These are phyloP conservation scores for Colletotrichum sp. DNA, from an alignment of 2,329 filamentous ascomycete species.

Conservation along the genomic window DNA sequence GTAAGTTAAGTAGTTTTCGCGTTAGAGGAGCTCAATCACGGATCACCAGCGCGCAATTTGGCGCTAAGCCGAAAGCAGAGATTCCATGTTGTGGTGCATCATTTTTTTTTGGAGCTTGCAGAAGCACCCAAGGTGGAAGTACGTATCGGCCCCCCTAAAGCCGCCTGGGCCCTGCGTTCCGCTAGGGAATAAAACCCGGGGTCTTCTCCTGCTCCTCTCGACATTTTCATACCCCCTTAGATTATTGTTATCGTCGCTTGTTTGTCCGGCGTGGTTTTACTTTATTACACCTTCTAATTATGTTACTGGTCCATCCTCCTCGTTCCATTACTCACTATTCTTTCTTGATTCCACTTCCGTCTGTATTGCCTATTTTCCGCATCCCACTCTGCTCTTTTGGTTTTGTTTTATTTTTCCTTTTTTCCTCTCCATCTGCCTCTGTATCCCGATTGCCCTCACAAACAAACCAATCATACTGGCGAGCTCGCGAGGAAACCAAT, in stretches of 20 bases:
- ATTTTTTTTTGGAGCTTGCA: conserved; percentile 8
- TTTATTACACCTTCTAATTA: neutral
- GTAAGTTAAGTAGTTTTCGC: conserved; percentile 63
- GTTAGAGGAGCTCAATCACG: conserved; percentile 47
- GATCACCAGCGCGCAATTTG: conserved; percentile 48
- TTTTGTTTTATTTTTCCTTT: no score
- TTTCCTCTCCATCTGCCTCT: neutral
- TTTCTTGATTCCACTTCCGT: neutral
- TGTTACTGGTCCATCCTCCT: neutral
- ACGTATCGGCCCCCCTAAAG: neutral
- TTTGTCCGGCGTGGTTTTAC: neutral
- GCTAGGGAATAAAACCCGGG: neutral
- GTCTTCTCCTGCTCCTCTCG: neutral
- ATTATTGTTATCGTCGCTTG: neutral
- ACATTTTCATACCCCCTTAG: neutral
- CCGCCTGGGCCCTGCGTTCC: neutral
- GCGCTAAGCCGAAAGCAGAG: conserved; percentile 31
- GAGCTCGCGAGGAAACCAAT: neutral
- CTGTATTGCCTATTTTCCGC: neutral
- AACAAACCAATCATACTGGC: neutral
- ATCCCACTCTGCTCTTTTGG: neutral
- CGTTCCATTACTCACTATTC: neutral
- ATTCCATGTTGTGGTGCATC: conserved; percentile 17
- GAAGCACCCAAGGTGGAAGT: neutral
- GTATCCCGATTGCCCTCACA: neutral